Percentiles rank a stretch among this genome's conserved stretches.
Conservation (phyloP, 345 rosid genomes). For the Hibiscus trionum region DNA sequence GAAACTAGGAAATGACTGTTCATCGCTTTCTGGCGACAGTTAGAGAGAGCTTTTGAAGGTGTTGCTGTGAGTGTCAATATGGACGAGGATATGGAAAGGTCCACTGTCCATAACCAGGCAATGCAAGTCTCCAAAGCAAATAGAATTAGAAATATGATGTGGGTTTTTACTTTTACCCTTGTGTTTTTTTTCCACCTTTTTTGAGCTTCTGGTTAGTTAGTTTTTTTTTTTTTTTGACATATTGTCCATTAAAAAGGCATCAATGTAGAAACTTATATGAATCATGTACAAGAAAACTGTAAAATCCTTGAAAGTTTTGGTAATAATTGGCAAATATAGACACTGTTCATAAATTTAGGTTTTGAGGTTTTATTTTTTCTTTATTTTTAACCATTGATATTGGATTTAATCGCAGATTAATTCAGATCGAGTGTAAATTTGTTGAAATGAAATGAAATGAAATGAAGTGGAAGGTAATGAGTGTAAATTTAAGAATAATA, state of each 20-base stretch:
- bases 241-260: conserved; percentile 10
- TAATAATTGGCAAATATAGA: not conserved
- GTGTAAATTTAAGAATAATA: too few relatives aligned
- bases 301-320: conserved; percentile 1
- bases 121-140: not conserved
- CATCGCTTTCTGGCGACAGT: not conserved
- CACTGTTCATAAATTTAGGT: not conserved
- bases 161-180: not conserved
- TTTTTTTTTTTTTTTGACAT: not conserved
- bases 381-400: too few relatives aligned
- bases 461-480: too few relatives aligned
- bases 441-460: too few relatives aligned
- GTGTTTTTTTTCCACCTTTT: not conserved
- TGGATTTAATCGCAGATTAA: too few relatives aligned
- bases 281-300: conserved; percentile 3
- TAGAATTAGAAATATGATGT: conserved; percentile 2
- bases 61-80: not conserved
- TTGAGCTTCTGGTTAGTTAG: not conserved
- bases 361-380: too few relatives aligned
- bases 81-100: not conserved
- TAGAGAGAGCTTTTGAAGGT: conserved; percentile 2
- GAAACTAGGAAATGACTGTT: not conserved
- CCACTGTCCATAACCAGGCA: conserved; percentile 3
- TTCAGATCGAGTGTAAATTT: too few relatives aligned
- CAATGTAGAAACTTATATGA: conserved; percentile 1